Evolutionary conservation across 192 early-diverging fungal genomes (phyloP), one percentile per base, ranked within the genome.

Genomic region (Phlyctochytrium arcticum): DNA sequence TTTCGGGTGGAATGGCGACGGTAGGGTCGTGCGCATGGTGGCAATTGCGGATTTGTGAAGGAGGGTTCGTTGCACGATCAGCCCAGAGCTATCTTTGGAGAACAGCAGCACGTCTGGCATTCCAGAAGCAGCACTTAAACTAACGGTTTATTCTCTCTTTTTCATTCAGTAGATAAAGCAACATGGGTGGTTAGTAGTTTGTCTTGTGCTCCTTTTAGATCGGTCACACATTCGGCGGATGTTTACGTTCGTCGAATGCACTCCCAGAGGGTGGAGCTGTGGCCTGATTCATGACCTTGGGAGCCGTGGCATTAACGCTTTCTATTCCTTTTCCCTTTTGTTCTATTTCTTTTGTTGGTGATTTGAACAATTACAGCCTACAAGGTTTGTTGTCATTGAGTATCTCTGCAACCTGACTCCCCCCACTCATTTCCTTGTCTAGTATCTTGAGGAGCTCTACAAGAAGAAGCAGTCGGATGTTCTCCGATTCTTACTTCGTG

Each of bases 381-480:
- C 68, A 69, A 69, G 60, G 65, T 67, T 49, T 10, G 35, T 10
- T 32, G 34, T 15, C n/a, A 36, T 1, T 17, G 56, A 9, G 23
- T 8, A 51, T 9, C 26, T 9, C 26, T 12, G 1, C 10, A 12
- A 53, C 12, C 19, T 0, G 12, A 10, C 50, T 1, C 12, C n/a
- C 26, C 1, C 12, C 30, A 36, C 10, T 35, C 8, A 10, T 30
- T 6, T 32, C 48, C 6, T 12, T 2, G 10, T 35, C 33, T 46
- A 82, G 77, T 82, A 82, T 62, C 67, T 82, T 44, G 80, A 82
- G 60, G 94, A 97, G 85, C 87, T 98, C 65, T 87, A 91, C 81
- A 97, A 96, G 84, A 98, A 96, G 93, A 98, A 98, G 90, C 95
- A 98, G 81, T 95, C 93, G 63, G 96, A 99, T 85, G 95, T 98